These are phyloP conservation scores for Pisolithus marmoratus DNA, from an alignment of 768 basidiomycete species.

Conservation along the genomic window DNA sequence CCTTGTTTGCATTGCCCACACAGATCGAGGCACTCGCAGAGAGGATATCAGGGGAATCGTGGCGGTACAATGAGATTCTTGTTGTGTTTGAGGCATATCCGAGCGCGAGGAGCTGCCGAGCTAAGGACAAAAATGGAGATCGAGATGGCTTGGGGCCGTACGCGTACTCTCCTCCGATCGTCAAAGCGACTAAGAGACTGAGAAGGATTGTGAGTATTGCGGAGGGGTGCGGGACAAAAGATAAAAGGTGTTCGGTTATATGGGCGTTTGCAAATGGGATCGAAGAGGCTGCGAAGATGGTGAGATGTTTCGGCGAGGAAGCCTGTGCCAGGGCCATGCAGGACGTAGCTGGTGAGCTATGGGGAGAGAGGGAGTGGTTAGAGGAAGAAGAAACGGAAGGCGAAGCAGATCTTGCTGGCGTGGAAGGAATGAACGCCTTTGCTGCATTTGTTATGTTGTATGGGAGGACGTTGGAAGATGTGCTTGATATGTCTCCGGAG, in stretches of 20 bases:
- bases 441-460: constrained; percentile 61
- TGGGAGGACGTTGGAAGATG: constrained; percentile 46
- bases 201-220: constrained; percentile 56
- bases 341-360: constrained; percentile 34
- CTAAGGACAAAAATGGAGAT: constrained; percentile 1
- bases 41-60: constrained; percentile 51
- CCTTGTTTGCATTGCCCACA: constrained; percentile 44
- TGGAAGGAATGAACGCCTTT: constrained; percentile 65
- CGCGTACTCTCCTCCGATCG: constrained; percentile 59
- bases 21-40: constrained; percentile 39
- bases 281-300: constrained; percentile 49
- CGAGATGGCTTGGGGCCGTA: constrained; percentile 17
- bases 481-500: constrained; percentile 47
- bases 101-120: constrained; percentile 32
- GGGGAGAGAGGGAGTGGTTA: constrained; percentile 63
- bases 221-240: constrained; percentile 52
- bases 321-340: constrained; percentile 43
- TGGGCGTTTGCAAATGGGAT: constrained; percentile 62
- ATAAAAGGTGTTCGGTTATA: constrained; percentile 35
- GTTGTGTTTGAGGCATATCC: constrained; percentile 68
- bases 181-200: constrained; percentile 67
- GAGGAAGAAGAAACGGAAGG: constrained; percentile 51
- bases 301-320: constrained; percentile 54
- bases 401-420: constrained; percentile 50
- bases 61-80: constrained; percentile 50